A percentile compares a stretch with the other conserved stretches of the same genome.
Evolutionary conservation across 1,284 basidiomycete species (phyloP).

Genomic region (Nidula niveotomentosa): DNA sequence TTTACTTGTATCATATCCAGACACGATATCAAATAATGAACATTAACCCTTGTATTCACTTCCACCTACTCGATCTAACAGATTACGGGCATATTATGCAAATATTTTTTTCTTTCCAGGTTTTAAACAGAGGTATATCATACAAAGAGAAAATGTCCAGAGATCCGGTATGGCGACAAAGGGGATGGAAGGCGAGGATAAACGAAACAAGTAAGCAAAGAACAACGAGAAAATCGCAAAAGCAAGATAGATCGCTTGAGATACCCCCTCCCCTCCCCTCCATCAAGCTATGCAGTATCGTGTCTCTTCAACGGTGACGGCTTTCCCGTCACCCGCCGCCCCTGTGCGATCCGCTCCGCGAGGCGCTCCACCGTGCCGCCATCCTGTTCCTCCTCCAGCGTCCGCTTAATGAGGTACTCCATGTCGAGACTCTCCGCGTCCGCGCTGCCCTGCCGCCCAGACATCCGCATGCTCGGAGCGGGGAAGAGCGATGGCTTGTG

Average conservation of each 20-base stretch:
- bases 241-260: background rate
- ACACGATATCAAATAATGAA: background rate
- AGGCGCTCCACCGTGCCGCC: constrained; percentile 52
- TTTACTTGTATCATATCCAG: background rate
- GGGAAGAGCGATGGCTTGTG: constrained; percentile 45
- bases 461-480: constrained; percentile 60
- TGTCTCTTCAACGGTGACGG: constrained; percentile 61
- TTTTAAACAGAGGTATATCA: background rate
- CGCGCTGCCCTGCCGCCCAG: constrained; percentile 50
- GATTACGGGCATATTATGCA: background rate
- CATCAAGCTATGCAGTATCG: constrained; percentile 47
- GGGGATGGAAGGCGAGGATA: background rate
- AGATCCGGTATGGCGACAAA: background rate
- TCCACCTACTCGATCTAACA: background rate
- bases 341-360: constrained; percentile 60
- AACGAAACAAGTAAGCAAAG: background rate
- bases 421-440: constrained; percentile 68
- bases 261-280: no score
- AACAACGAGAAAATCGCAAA: background rate
- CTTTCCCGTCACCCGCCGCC: constrained; percentile 39
- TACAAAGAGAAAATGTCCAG: background rate
- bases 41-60: background rate
- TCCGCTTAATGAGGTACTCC: constrained; percentile 83
- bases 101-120: background rate
- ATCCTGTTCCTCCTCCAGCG: constrained; percentile 59